Percentiles rank a stretch among this genome's conserved stretches.
phyloP scores from a whole-genome alignment of 1,284 basidiomycete genomes.

The Apiotrichum mycotoxinovorans region DNA sequence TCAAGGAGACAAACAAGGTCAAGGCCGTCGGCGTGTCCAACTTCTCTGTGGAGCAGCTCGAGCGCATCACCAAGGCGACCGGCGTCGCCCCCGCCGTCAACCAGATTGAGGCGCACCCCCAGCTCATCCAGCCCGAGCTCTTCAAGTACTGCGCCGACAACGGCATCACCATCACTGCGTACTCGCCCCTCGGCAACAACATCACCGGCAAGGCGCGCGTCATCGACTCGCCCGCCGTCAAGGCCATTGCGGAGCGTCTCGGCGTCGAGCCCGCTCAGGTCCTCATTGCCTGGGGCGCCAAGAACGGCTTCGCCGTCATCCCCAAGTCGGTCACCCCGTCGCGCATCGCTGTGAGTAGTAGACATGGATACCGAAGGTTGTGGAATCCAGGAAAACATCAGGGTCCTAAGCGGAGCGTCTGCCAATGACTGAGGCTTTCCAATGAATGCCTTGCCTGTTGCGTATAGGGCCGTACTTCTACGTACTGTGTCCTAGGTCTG shows the following conservation, averaged over 20 bases:
- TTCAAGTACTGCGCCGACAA: conserved; percentile 56
- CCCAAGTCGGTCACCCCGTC: conserved; percentile 62
- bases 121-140: conserved; percentile 41
- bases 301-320: conserved; percentile 55
- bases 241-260: conserved; percentile 60
- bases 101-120: conserved; percentile 81
- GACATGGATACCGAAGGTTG: no score
- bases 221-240: conserved; percentile 54
- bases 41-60: conserved; percentile 65
- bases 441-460: no score
- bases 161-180: conserved; percentile 65
- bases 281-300: conserved; percentile 65
- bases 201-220: conserved; percentile 37
- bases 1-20: conserved; percentile 41
- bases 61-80: conserved; percentile 69
- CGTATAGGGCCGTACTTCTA: no score
- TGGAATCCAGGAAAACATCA: no score
- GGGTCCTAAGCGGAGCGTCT: no score
- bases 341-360: conserved; percentile 53
- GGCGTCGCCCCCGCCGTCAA: conserved; percentile 73
- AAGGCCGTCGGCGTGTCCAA: conserved; percentile 63
- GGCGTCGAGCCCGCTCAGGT: conserved; percentile 64
- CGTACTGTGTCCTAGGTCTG: background rate
- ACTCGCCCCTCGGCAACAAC: conserved; percentile 54
- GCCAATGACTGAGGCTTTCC: no score